Percentiles rank a stretch among this genome's conserved stretches.
phyloP scores from a whole-genome alignment of 257 asterid genomes.

The Cynanchum wilfordii region DNA sequence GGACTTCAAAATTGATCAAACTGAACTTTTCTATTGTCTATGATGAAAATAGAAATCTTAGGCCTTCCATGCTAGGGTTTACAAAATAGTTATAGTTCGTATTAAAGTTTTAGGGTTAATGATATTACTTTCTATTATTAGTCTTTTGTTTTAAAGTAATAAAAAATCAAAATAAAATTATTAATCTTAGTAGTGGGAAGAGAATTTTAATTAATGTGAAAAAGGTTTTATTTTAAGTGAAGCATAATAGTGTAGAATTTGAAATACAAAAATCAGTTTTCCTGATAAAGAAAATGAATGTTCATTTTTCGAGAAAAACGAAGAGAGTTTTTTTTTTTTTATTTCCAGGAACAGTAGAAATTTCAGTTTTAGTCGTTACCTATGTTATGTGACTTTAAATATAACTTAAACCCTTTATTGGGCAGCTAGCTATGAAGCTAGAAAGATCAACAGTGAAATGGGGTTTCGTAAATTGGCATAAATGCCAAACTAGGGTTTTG shows the following conservation, averaged over 20 bases:
- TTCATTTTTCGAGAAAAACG: background rate
- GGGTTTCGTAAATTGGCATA: background rate
- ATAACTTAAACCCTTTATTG: background rate
- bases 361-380: background rate
- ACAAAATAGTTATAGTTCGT: too few relatives aligned
- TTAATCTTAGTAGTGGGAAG: too few relatives aligned
- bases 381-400: background rate
- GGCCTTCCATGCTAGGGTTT: too few relatives aligned
- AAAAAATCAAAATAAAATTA: too few relatives aligned
- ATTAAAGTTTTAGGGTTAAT: too few relatives aligned
- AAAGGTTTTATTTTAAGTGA: background rate
- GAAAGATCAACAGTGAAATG: background rate
- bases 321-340: too few relatives aligned
- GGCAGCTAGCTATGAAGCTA: background rate
- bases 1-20: too few relatives aligned
- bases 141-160: too few relatives aligned
- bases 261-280: background rate
- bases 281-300: background rate
- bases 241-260: background rate
- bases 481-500: constrained; percentile 1
- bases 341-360: background rate
- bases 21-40: too few relatives aligned
- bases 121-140: too few relatives aligned
- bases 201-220: too few relatives aligned
- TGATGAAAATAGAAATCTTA: too few relatives aligned